Base-by-base conservation (phyloP, 768 basidiomycete species). In the Macrocybe gigantea region DNA sequence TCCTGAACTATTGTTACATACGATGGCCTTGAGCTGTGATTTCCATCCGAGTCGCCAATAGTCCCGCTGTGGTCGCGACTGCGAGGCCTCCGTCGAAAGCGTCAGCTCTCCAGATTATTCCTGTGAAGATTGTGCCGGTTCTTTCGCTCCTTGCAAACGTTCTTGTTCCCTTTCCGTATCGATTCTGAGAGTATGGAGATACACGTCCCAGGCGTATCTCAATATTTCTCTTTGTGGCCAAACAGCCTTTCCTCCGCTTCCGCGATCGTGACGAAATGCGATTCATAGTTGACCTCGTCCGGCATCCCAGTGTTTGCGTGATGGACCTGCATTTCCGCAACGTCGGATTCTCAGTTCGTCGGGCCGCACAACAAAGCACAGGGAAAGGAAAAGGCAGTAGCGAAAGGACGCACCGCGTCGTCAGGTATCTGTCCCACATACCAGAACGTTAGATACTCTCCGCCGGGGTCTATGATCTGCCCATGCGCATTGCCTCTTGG, bases 401-500 rank as follows among this genome's bases (percentile, higher is more conserved):
- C 9, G 11, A 33, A 37, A 13, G 30, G 5, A 65, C 75, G 33
- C 53, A 81, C 77, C 39, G 78, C 78, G 51, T 77, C 69, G 5
- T 63, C 71, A 0, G 68, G 51, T 34, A 83, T 80, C 56, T 72
- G 64, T 5, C 76, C 79, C n/a, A 73, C 69, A 52, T 72, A 82
- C 76, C 75, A 84, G 40, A 70, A 72, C 7, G 68, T 71, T 29
- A 81, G 51, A 56, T 84, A 84, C 53, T 80, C 74, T 1, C 75
- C 73, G 9, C 22, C 22, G 22, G 73, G 70, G n/a, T 1, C 29
- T 13, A 1, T 54, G 42, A 13, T 56, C 52, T 5, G 44, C n/a
- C 10, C 38, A 47, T 36, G 34, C 43, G 47, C 40, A 49, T 29
- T 43, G 31, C 33, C 37, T 29, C 46, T 39, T 9, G 63, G 61